phyloP scores from a whole-genome alignment of 2,329 filamentous ascomycete genomes.

The Monilinia fructigena region DNA sequence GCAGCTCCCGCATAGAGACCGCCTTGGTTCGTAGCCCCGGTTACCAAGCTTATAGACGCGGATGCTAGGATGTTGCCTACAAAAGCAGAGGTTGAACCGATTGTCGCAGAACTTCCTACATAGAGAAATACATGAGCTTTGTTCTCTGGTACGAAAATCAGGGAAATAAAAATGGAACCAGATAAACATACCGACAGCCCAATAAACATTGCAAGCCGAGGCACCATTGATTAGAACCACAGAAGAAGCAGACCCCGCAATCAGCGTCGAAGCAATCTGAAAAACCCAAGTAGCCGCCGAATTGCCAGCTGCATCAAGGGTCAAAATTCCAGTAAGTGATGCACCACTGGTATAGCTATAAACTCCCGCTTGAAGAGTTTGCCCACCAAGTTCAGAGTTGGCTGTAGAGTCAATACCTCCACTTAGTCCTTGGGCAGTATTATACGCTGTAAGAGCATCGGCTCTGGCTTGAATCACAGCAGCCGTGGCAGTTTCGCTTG shows the following conservation, averaged over 20 bases:
- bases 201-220: conserved; percentile 25
- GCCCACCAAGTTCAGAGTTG: conserved; percentile 26
- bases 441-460: conserved; percentile 25
- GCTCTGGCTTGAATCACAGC: conserved; percentile 16
- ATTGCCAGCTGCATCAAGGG: conserved; percentile 23
- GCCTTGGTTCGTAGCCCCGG: conserved; percentile 6
- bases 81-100: conserved; percentile 20
- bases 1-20: conserved; percentile 20
- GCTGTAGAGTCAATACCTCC: conserved; percentile 19
- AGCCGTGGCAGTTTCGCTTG: neutral
- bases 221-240: conserved; percentile 22
- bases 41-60: conserved; percentile 18
- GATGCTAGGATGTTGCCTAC: conserved; percentile 23
- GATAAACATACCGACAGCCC: conserved; percentile 24
- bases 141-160: no score
- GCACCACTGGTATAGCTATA: conserved; percentile 23
- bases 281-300: conserved; percentile 23
- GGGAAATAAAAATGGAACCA: neutral
- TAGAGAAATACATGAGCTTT: no score
- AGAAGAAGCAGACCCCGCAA: conserved; percentile 14
- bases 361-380: conserved; percentile 24
- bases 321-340: conserved; percentile 23
- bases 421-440: conserved; percentile 8
- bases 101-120: conserved; percentile 22
- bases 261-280: conserved; percentile 23